These are phyloP conservation scores for Apiotrichum porosum DNA, from an alignment of 1,284 basidiomycete species.

Conservation along the genomic window DNA sequence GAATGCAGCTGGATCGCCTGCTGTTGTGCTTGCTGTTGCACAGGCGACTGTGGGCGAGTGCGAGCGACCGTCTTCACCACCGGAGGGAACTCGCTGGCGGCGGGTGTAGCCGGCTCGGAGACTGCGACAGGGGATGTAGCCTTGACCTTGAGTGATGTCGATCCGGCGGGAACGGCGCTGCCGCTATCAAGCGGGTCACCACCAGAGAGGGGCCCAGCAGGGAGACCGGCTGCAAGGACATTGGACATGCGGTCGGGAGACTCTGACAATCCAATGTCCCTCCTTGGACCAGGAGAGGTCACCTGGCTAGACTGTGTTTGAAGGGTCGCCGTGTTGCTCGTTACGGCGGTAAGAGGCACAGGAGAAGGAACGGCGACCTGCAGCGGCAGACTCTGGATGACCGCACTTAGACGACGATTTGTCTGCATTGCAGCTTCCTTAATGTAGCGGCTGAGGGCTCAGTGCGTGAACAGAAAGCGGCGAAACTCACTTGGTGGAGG, in stretches of 20 bases:
- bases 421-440: constrained; percentile 79
- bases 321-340: neutral
- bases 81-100: constrained; percentile 33
- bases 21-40: constrained; percentile 21
- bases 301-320: neutral
- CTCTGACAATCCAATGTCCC: constrained; percentile 17
- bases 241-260: constrained; percentile 6
- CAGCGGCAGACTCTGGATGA: constrained; percentile 75
- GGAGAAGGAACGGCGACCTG: constrained; percentile 54
- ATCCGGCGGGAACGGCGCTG: constrained; percentile 2
- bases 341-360: neutral
- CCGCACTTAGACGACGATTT: constrained; percentile 76
- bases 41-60: constrained; percentile 28
- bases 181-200: constrained; percentile 32
- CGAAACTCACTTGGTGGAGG: constrained; percentile 52
- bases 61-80: constrained; percentile 12
- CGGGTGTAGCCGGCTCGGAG: constrained; percentile 47
- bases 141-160: constrained; percentile 8
- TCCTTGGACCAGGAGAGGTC: constrained; percentile 8
- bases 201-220: too few species aligned
- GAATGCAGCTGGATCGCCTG: neutral
- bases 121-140: constrained; percentile 36
- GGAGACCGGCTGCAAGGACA: too few species aligned
- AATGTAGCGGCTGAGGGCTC: constrained; percentile 60
- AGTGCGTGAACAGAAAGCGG: too few species aligned